Percentiles rank a stretch among this genome's conserved stretches.
Conservation (phyloP, 2,329 filamentous ascomycete genomes). For the Colletotrichum chlorophyti region DNA sequence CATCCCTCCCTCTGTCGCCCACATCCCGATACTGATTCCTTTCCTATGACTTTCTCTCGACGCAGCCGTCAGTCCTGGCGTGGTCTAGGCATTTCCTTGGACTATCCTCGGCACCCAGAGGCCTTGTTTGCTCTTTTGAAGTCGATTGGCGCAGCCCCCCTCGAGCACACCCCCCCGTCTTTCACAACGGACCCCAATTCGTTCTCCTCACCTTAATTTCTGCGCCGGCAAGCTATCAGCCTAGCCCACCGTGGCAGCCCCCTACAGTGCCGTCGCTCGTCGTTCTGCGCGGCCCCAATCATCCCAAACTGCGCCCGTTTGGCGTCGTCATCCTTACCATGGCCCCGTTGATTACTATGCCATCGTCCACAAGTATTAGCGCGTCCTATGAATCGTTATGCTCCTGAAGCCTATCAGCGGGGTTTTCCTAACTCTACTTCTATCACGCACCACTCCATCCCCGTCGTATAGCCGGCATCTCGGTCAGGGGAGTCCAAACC, state of each 20-base stretch:
- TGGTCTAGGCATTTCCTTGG: too few relatives aligned
- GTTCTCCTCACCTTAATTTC: conserved; percentile 4
- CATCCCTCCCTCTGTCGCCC: conserved; percentile 2
- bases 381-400: not conserved
- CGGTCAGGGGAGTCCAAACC: not conserved
- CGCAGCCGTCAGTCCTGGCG: too few relatives aligned
- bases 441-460: not conserved
- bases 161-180: not conserved
- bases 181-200: conserved; percentile 1
- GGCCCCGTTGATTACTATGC: not conserved
- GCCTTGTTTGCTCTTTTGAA: too few relatives aligned
- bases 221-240: too few relatives aligned
- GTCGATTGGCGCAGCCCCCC: too few relatives aligned
- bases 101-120: too few relatives aligned
- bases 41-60: too few relatives aligned
- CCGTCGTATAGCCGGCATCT: not conserved
- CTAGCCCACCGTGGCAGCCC: too few relatives aligned
- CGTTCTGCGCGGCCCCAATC: not conserved
- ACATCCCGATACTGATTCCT: conserved; percentile 3
- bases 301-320: conserved; percentile 16
- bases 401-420: not conserved
- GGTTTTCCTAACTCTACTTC: conserved; percentile 15
- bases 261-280: too few relatives aligned
- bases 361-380: not conserved
- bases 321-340: conserved; percentile 21